Percentiles rank a stretch among this genome's conserved stretches.
phyloP scores from a whole-genome alignment of 2,329 filamentous ascomycete species.

The Botrytis porri region DNA sequence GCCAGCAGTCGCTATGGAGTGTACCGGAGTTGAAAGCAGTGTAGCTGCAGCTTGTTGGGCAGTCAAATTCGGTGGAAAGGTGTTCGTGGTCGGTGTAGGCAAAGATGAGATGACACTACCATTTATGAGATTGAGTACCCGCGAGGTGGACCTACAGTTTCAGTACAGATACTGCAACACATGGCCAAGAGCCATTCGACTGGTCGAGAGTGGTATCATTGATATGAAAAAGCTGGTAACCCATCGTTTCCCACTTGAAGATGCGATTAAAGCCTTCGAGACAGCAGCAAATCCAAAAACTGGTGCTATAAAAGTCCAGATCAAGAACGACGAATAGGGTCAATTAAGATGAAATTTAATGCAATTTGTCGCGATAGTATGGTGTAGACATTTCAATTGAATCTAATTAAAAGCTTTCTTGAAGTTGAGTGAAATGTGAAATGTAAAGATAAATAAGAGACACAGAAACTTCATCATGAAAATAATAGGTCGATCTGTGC shows the following conservation, averaged over 20 bases:
- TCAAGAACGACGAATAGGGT: conserved; percentile 57
- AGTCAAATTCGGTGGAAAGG: conserved; percentile 91
- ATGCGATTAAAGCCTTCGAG: conserved; percentile 85
- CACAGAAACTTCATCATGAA: background rate
- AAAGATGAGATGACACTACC: conserved; percentile 94
- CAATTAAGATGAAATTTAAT: conserved; percentile 3
- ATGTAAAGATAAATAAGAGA: background rate
- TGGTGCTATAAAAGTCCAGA: conserved; percentile 97
- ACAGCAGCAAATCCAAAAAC: conserved; percentile 84
- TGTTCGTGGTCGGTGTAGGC: conserved; percentile 94
- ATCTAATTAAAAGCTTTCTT: conserved; percentile 1
- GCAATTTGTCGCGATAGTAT: conserved; percentile 18
- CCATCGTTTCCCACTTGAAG: conserved; percentile 80
- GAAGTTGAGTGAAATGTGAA: background rate
- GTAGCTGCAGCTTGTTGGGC: conserved; percentile 84
- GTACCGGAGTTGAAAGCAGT: conserved; percentile 90
- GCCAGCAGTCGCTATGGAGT: conserved; percentile 81
- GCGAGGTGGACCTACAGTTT: conserved; percentile 92
- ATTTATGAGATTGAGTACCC: conserved; percentile 88
- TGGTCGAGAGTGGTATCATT: conserved; percentile 81
- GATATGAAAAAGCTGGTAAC: conserved; percentile 81
- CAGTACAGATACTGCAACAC: conserved; percentile 97
- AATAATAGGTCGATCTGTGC: conserved; percentile 7
- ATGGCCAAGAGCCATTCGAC: conserved; percentile 88
- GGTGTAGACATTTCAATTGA: conserved; percentile 20